Percentiles rank a stretch among this genome's conserved stretches.
phyloP scores from a whole-genome alignment of 495 filamentous ascomycete species.

The Delitschia confertaspora region DNA sequence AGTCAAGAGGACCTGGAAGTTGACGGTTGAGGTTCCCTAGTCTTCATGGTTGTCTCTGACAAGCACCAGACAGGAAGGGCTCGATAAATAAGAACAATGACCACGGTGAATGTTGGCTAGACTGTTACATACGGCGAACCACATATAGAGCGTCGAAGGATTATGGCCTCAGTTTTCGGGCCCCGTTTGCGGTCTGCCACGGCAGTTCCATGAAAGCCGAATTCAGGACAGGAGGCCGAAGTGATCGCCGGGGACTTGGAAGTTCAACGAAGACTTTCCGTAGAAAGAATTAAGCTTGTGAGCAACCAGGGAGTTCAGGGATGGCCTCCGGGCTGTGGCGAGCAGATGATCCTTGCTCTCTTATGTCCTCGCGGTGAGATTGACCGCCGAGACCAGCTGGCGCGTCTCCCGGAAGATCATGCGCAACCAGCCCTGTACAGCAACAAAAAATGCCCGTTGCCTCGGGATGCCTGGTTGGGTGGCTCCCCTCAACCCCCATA shows the following conservation, averaged over 20 bases:
- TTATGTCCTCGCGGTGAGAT: constrained; percentile 9
- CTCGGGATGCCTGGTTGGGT: constrained; percentile 6
- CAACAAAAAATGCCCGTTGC: constrained; percentile 19
- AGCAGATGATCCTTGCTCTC: constrained; percentile 13
- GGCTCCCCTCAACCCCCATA: not conserved
- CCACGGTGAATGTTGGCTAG: too few relatives aligned
- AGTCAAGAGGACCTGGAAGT: too few relatives aligned
- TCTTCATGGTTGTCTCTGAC: too few relatives aligned
- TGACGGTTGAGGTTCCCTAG: too few relatives aligned
- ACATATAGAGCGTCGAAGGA: too few relatives aligned
- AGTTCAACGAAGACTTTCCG: constrained; percentile 5
- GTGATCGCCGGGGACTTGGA: not conserved
- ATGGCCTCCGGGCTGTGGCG: constrained; percentile 18
- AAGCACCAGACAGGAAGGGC: too few relatives aligned
- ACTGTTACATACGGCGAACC: too few relatives aligned
- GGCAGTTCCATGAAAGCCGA: too few relatives aligned
- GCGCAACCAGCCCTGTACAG: constrained; percentile 20
- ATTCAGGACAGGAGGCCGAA: not conserved
- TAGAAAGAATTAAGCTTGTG: constrained; percentile 21
- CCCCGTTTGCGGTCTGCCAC: too few relatives aligned
- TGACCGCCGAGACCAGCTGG: constrained; percentile 13
- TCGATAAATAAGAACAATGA: too few relatives aligned
- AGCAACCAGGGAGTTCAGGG: too few relatives aligned
- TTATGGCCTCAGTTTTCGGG: too few relatives aligned
- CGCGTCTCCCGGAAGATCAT: constrained; percentile 29